These are phyloP conservation scores for Sporobolus alterniflorus DNA, from an alignment of 202 grass and related monocot species.

Conservation along the genomic window DNA sequence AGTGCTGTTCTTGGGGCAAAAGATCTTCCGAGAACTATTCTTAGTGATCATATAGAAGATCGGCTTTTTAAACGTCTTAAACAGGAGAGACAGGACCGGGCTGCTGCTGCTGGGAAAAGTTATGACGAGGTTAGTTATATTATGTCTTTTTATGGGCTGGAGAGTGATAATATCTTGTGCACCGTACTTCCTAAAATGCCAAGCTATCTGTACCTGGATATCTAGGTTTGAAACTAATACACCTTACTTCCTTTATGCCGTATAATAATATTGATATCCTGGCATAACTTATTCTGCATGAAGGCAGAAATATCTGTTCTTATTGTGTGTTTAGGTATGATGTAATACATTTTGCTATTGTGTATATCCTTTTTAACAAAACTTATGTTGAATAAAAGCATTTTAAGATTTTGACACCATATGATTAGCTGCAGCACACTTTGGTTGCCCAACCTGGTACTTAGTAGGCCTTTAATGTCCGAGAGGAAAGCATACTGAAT, in stretches of 20 bases:
- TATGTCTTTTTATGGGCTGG: constrained; percentile 15
- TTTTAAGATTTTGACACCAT: not conserved
- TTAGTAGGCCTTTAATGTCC: not conserved
- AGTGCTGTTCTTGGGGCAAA: constrained; percentile 99
- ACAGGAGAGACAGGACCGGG: constrained; percentile 76
- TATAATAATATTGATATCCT: not conserved
- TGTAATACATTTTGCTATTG: not conserved
- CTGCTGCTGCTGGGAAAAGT: constrained; percentile 60
- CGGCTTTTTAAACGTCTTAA: constrained; percentile 82
- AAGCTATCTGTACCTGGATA: not conserved
- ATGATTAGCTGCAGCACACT: not conserved
- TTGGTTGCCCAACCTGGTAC: not conserved
- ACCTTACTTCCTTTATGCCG: not conserved
- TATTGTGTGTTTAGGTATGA: not conserved
- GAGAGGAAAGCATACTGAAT: too few relatives aligned
- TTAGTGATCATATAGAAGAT: constrained; percentile 96
- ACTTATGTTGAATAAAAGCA: not conserved
- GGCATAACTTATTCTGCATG: not conserved
- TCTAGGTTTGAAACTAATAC: not conserved
- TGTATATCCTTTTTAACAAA: not conserved
- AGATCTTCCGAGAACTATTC: constrained; percentile 89
- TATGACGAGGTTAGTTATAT: constrained; percentile 82
- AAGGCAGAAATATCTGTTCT: not conserved
- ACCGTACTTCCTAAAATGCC: not conserved
- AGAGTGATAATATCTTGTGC: not conserved